Evolutionary conservation across 371 early-diverging fungal genomes (phyloP).

Genomic region (Syncephalis plumigaleata): DNA sequence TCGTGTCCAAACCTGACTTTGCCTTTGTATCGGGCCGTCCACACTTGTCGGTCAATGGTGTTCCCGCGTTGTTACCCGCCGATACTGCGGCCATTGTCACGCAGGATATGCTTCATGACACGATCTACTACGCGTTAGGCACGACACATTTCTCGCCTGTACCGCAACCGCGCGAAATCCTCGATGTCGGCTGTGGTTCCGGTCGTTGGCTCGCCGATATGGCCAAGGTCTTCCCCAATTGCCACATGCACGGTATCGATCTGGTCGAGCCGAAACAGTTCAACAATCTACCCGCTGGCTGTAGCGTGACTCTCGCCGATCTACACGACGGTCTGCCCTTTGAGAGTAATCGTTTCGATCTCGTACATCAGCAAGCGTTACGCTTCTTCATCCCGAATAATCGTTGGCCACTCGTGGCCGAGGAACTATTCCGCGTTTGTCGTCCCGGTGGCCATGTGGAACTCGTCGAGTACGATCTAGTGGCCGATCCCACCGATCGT

Average conservation of each 20-base stretch:
- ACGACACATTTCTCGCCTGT: slow-evolving; percentile 4
- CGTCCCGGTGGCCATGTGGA: neutral
- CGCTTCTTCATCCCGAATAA: neutral
- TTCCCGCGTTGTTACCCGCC: too few relatives aligned
- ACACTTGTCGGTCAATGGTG: too few relatives aligned
- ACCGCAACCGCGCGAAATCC: neutral
- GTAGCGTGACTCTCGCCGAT: neutral
- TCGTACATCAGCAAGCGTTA: neutral
- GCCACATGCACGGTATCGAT: slow-evolving; percentile 2
- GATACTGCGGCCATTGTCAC: too few relatives aligned
- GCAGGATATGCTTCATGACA: too few relatives aligned
- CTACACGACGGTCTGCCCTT: neutral
- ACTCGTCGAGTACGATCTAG: neutral
- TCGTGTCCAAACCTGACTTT: too few relatives aligned
- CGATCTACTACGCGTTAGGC: too few relatives aligned
- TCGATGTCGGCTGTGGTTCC: slow-evolving; percentile 1
- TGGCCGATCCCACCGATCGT: too few relatives aligned
- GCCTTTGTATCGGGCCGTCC: too few relatives aligned
- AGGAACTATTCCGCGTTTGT: neutral
- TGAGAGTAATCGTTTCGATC: neutral
- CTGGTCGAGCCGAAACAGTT: neutral
- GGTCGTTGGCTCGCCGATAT: slow-evolving; percentile 3
- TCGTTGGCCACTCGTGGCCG: neutral
- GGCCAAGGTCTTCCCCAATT: slow-evolving; percentile 2
- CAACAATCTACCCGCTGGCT: neutral